Base-by-base conservation (phyloP, 345 rosid species). In the Arabis alpina region DNA sequence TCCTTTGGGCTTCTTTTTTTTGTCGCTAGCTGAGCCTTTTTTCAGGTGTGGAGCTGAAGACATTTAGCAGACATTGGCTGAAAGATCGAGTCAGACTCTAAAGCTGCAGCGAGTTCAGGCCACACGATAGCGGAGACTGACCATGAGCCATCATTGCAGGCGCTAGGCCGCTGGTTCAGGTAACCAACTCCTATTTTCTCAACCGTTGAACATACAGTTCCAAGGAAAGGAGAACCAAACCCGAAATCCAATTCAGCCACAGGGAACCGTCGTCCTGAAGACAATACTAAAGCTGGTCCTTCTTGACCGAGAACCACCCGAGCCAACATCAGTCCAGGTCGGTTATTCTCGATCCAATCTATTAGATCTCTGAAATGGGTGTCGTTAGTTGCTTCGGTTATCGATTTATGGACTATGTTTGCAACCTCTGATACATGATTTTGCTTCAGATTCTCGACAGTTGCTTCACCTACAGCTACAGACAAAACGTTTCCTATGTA, bases 401-500 rank as follows among this genome's bases (percentile, higher is more conserved):
- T 90, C 3, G 87, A 81, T 24, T 76, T 78, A 34, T 90, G 95
- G 57, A 87, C 90, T 19, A 68, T 65, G 14, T 60, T 61, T 13
- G 95, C 94, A 49, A 85, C 66, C 28, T 85, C 91, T 52, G 91
- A 72, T 50, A 83, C 55, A 37, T 88, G 81, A 15, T 79, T 68
- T 40, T 77, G 79, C 64, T 82, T 84, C 80, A 85, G 63, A 44
- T 82, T 83, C 34, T 62, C 69, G 45, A 84, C 30, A 9, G 52
- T 78, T 13, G 86, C 88, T 79, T 92, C 96, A 75, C 82, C 91
- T 23, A 84, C 76, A 42, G 87, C 86, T 59, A 87, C 30, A 8
- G 95, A 87, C 76, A 92, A 77, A 37, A 90, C 84, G n/a, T 92
- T 92, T 13, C 95, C 93, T 30, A 88, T 85, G 83, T 90, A 87